A percentile compares a stretch with the other conserved stretches of the same genome.
Conservation (phyloP, 176 grass and related monocot genomes). For the Oryza officinalis region DNA sequence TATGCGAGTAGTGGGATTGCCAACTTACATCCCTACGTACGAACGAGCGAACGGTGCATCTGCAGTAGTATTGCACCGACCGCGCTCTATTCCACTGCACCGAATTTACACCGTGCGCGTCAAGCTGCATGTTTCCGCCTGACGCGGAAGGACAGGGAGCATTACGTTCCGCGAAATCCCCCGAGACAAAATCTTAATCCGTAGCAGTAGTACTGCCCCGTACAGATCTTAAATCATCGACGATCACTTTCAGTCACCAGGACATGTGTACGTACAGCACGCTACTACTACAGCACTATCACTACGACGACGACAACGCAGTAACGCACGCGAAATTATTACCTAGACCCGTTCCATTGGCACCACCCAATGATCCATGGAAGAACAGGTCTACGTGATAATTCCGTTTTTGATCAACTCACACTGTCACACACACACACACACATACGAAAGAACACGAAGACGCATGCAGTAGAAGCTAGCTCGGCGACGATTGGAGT, state of each 20-base stretch:
- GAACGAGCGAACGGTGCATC: not conserved
- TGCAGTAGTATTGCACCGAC: not conserved
- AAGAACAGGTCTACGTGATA: constrained; percentile 66
- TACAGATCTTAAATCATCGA: constrained; percentile 1
- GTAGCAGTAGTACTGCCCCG: constrained; percentile 31
- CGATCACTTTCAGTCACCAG: not conserved
- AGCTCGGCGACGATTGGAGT: no score
- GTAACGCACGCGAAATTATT: constrained; percentile 46
- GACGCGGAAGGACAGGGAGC: constrained; percentile 19
- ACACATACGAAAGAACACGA: not conserved
- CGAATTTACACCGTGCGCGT: constrained; percentile 32
- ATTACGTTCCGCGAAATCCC: constrained; percentile 43
- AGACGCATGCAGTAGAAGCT: not conserved
- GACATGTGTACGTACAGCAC: not conserved
- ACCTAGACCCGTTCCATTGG: constrained; percentile 76
- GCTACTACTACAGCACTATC: not conserved
- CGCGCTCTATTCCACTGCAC: not conserved
- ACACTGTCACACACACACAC: not conserved
- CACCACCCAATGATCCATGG: constrained; percentile 41
- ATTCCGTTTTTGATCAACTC: constrained; percentile 48
- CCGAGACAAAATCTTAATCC: constrained; percentile 54
- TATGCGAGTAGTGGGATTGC: no score
- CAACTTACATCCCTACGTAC: no score
- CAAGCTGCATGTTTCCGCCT: not conserved
- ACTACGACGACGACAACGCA: not conserved